A percentile compares a stretch with the other conserved stretches of the same genome.
Evolutionary conservation across 208 protist species (phyloP).

Genomic region (Leptomonas pyrrhocoris): DNA sequence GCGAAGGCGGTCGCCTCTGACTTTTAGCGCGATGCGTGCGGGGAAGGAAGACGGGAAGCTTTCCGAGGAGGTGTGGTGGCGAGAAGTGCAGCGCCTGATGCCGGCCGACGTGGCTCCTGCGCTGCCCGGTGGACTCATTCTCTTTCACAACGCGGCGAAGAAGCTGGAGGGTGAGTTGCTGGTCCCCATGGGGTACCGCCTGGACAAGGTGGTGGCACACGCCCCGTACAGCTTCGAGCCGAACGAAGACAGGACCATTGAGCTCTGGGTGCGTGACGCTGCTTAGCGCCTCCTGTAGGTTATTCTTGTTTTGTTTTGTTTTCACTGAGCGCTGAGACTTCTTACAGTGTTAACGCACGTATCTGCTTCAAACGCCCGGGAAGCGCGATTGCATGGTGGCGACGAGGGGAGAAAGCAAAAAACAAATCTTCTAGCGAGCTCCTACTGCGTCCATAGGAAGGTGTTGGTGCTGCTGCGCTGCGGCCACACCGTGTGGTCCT

Average conservation of each 20-base stretch:
- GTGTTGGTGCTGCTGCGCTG: no score
- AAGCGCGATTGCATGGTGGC: no score
- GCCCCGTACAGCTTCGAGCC: slow-evolving; percentile 38
- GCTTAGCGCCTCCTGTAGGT: no score
- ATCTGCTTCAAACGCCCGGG: no score
- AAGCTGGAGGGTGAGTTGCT: slow-evolving; percentile 46
- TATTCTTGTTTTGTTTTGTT: neutral
- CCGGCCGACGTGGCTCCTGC: slow-evolving; percentile 14
- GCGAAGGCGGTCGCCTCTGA: slow-evolving; percentile 1
- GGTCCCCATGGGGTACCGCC: slow-evolving; percentile 38
- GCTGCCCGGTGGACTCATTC: slow-evolving; percentile 62
- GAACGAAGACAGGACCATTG: slow-evolving; percentile 57
- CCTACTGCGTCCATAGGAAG: no score
- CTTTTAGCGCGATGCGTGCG: slow-evolving; percentile 6
- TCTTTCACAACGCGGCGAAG: slow-evolving; percentile 46
- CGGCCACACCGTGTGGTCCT: no score
- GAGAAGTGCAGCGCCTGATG: slow-evolving; percentile 21
- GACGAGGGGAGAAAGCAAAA: no score
- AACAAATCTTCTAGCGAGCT: no score
- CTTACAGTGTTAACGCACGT: no score
- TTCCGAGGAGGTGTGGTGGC: slow-evolving; percentile 25
- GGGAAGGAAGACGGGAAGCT: slow-evolving; percentile 3
- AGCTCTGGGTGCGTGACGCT: slow-evolving; percentile 52
- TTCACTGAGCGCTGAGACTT: neutral
- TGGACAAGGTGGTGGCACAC: slow-evolving; percentile 50